These are phyloP conservation scores for Backusella liffmaniae DNA, from an alignment of 192 early-diverging fungal genomes.

Conservation along the genomic window DNA sequence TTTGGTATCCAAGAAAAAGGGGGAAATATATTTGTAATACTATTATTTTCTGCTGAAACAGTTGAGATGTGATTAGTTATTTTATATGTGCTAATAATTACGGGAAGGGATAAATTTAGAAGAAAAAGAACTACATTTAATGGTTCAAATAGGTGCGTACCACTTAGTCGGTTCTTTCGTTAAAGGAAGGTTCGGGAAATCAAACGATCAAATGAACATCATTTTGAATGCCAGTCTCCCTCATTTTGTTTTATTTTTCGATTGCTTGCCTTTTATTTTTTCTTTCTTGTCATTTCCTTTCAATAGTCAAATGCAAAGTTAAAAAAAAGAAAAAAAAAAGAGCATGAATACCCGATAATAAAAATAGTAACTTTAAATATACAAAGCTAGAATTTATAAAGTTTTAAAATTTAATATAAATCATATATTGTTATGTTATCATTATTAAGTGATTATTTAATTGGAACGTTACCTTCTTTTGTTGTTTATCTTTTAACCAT, in stretches of 20 bases:
- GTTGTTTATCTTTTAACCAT: neutral
- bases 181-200: slow-evolving; percentile 5
- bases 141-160: neutral
- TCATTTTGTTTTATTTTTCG: neutral
- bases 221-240: neutral
- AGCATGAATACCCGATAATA: no score
- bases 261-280: neutral
- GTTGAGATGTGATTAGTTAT: neutral
- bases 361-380: no score
- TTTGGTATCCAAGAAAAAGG: neutral
- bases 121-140: neutral
- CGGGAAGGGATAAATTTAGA: neutral
- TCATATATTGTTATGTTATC: neutral
- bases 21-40: neutral
- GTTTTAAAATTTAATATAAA: neutral
- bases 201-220: neutral
- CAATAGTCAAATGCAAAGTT: neutral
- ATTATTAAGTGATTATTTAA: neutral
- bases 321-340: neutral
- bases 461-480: neutral
- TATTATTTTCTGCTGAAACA: neutral
- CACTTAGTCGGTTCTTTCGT: neutral
- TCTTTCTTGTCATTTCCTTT: neutral
- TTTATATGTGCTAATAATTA: neutral
- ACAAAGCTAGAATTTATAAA: no score